Base-by-base conservation (phyloP, 345 rosid genomes). In the Boechera retrofracta region DNA sequence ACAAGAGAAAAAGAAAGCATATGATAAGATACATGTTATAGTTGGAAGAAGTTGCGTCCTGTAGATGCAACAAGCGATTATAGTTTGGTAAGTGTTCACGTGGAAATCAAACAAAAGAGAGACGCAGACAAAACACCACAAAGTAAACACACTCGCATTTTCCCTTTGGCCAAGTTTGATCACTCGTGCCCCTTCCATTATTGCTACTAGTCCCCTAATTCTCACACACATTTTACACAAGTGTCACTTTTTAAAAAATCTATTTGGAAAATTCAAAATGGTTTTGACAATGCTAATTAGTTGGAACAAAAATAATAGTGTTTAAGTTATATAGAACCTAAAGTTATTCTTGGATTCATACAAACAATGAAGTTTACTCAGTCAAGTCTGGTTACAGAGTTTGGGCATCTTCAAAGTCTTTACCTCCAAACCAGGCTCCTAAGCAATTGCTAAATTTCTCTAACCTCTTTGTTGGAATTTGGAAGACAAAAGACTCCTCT, bases 41-140 rank as follows among this genome's bases (percentile, higher is more conserved):
- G n/a, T 24, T 64, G 64, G 67, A 58, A 59, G 62, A 59, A 59
- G 44, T 29, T 75, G 79, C 45, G 36, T 74, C 79, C 69, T 60
- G 62, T 60, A 47, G 39, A 60, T 75, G 79, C 39, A 75, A 60
- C 79, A 75, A 31, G 29, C 68, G 53, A 75, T 48, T 67, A 47
- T 58, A 68, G 73, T 49, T 48, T 49, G 54, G 68, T 18, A 67
- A 67, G 68, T 49, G 32, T 59, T 75, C 60, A 75, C 67, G 53
- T 75, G 68, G 68, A 75, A 39, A 67, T 21, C 53, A 75, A 49
- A 66, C 26, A 41, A 69, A 59, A 58, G 73, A 75, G 67, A 58
- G 79, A 67, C 35, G 54, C 69, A 59, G 74, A 68, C 74, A 75
- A 60, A 75, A 67, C 69, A 59, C 74, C 56, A 59, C 74, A 67